phyloP scores from a whole-genome alignment of 768 basidiomycete genomes.

The Clavulina sp. region DNA sequence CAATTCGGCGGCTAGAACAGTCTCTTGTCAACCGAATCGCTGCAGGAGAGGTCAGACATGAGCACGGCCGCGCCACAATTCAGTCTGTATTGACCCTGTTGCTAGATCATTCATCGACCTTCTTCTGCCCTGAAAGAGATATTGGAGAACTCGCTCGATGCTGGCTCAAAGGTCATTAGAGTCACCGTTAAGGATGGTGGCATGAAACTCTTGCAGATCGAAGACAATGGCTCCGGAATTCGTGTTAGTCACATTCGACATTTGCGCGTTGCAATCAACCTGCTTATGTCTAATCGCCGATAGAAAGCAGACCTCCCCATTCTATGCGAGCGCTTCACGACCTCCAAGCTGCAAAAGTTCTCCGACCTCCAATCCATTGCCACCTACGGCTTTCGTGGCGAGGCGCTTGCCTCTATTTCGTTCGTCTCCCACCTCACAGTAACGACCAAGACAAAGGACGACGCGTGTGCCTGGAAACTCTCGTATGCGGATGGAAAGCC shows the following conservation, averaged over 20 bases:
- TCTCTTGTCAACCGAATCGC: conserved; percentile 85
- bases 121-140: conserved; percentile 93
- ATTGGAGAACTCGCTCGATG: conserved; percentile 90
- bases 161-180: conserved; percentile 70
- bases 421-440: conserved; percentile 83
- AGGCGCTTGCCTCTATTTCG: conserved; percentile 90
- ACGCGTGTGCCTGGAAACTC: conserved; percentile 24
- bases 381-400: conserved; percentile 94
- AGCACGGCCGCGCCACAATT: not conserved
- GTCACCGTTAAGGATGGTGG: conserved; percentile 91
- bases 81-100: not conserved
- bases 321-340: conserved; percentile 87
- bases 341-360: conserved; percentile 77
- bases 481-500: conserved; percentile 61
- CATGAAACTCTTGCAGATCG: conserved; percentile 83
- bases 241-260: conserved; percentile 28
- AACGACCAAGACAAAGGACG: conserved; percentile 84
- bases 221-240: conserved; percentile 94
- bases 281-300: not conserved
- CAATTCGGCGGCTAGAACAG: conserved; percentile 59
- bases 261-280: no score
- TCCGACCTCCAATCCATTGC: conserved; percentile 67
- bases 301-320: conserved; percentile 82
- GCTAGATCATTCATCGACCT: conserved; percentile 75
- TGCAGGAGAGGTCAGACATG: conserved; percentile 30